Evolutionary conservation across 805 yeast species (phyloP).

Genomic region (Candida caryicola): DNA sequence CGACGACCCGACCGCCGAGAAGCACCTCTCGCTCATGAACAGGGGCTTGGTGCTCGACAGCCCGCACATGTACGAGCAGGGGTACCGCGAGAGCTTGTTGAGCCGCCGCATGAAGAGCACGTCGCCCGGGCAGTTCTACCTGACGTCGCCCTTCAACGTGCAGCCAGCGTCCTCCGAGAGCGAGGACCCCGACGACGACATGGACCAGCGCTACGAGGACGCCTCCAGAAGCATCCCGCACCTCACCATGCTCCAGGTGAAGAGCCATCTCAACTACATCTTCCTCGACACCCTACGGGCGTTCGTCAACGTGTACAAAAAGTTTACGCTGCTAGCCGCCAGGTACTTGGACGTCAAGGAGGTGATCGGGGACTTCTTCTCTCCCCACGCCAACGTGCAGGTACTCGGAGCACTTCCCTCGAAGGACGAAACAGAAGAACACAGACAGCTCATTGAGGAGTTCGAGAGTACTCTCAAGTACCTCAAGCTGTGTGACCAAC

Average conservation of each 20-base stretch:
- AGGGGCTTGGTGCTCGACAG: constrained; percentile 35
- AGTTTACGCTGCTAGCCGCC: constrained; percentile 26
- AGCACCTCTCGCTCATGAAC: constrained; percentile 17
- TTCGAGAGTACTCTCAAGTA: constrained; percentile 27
- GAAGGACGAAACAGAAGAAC: constrained; percentile 30
- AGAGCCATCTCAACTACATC: constrained; percentile 30
- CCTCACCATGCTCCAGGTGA: constrained; percentile 30
- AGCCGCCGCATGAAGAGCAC: constrained; percentile 11
- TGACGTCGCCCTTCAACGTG: constrained; percentile 24
- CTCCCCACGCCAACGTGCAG: constrained; percentile 8
- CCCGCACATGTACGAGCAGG: constrained; percentile 22
- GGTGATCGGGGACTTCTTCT: constrained; percentile 21
- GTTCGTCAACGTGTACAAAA: constrained; percentile 30
- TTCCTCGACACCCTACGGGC: constrained; percentile 35
- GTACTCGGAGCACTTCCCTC: constrained; percentile 25
- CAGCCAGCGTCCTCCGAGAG: constrained; percentile 12
- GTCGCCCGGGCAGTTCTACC: constrained; percentile 14
- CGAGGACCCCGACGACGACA: constrained; percentile 5
- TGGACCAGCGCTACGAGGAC: constrained; percentile 25
- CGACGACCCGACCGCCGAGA: constrained; percentile 33
- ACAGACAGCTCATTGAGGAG: constrained; percentile 26
- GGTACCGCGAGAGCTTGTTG: constrained; percentile 27
- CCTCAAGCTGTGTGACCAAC: constrained; percentile 16
- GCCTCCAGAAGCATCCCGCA: constrained; percentile 24
- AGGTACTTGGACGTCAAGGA: constrained; percentile 28